Percentiles rank a stretch among this genome's conserved stretches.
These are phyloP conservation scores for Scenedesmus sp. DNA, from an alignment of 163 green algal species.

Conservation along the genomic window DNA sequence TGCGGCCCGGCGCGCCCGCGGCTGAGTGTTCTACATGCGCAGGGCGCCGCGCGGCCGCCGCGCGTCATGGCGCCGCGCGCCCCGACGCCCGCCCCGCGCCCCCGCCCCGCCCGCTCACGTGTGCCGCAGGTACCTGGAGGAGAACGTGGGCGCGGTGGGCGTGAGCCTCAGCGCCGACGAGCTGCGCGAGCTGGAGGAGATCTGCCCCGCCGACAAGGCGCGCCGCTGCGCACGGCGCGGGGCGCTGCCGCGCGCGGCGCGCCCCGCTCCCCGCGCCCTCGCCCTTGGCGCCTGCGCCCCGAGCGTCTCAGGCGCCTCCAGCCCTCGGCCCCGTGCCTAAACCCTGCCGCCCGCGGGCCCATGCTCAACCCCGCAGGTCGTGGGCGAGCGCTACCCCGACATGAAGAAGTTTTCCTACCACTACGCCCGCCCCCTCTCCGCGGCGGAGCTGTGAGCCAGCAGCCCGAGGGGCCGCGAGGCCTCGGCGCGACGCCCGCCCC, in stretches of 20 bases:
- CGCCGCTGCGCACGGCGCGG: not conserved
- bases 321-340: not conserved
- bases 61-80: too few species aligned
- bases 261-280: too few species aligned
- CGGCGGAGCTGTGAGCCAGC: constrained; percentile 12
- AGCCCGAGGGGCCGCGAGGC: too few species aligned
- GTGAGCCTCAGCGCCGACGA: constrained; percentile 48
- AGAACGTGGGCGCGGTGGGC: constrained; percentile 51
- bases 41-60: too few species aligned
- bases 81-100: too few species aligned
- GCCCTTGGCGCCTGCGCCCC: not conserved
- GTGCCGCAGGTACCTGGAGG: constrained; percentile 39
- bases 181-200: constrained; percentile 43
- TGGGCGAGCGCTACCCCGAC: constrained; percentile 44
- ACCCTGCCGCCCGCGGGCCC: too few species aligned
- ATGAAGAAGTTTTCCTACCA: constrained; percentile 47
- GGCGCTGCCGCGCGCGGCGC: not conserved
- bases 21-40: too few species aligned
- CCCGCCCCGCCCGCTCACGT: too few species aligned
- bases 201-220: constrained; percentile 36
- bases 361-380: constrained; percentile 33
- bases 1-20: not conserved
- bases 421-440: constrained; percentile 17
- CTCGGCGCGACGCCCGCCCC: too few species aligned
- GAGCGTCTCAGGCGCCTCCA: not conserved